Percentiles rank a stretch among this genome's conserved stretches.
Evolutionary conservation across 495 filamentous ascomycete genomes (phyloP).

Genomic region (Penicillium diatomitis): DNA sequence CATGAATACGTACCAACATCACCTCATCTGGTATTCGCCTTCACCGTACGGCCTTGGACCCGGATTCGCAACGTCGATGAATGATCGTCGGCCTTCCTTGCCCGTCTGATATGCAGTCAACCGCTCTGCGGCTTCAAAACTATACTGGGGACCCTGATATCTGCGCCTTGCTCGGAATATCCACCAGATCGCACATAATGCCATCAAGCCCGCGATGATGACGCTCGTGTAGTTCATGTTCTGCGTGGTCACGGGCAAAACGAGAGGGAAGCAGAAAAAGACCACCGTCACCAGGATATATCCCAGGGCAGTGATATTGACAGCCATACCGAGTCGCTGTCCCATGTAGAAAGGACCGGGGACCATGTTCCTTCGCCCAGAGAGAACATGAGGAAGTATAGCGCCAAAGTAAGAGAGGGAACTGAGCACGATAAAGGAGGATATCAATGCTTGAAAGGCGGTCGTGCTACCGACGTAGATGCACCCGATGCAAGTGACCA

Average conservation of each 20-base stretch:
- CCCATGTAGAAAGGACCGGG: constrained; percentile 63
- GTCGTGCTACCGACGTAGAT: constrained; percentile 61
- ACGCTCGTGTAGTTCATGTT: constrained; percentile 64
- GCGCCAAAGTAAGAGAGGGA: constrained; percentile 62
- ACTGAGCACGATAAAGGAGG: constrained; percentile 66
- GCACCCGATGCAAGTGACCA: constrained; percentile 56
- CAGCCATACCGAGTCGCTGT: constrained; percentile 39
- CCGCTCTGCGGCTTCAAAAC: constrained; percentile 22
- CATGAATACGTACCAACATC: not conserved
- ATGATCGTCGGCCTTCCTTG: constrained; percentile 17
- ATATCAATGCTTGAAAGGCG: constrained; percentile 64
- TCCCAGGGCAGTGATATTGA: constrained; percentile 47
- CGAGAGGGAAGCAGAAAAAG: constrained; percentile 65
- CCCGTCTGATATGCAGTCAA: constrained; percentile 16
- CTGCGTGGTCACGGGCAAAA: constrained; percentile 39
- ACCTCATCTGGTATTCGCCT: constrained; percentile 6
- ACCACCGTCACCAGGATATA: constrained; percentile 59
- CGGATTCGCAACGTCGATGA: constrained; percentile 12
- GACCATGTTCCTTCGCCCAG: constrained; percentile 51
- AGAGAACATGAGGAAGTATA: constrained; percentile 59
- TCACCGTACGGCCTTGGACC: not conserved
- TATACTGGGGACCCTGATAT: constrained; percentile 27
- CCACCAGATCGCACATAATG: constrained; percentile 29
- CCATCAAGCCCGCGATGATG: constrained; percentile 47
- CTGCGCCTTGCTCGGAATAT: constrained; percentile 13